A percentile compares a stretch with the other conserved stretches of the same genome.
phyloP scores from a whole-genome alignment of 2,329 filamentous ascomycete genomes.

The Diaporthe longicolla region DNA sequence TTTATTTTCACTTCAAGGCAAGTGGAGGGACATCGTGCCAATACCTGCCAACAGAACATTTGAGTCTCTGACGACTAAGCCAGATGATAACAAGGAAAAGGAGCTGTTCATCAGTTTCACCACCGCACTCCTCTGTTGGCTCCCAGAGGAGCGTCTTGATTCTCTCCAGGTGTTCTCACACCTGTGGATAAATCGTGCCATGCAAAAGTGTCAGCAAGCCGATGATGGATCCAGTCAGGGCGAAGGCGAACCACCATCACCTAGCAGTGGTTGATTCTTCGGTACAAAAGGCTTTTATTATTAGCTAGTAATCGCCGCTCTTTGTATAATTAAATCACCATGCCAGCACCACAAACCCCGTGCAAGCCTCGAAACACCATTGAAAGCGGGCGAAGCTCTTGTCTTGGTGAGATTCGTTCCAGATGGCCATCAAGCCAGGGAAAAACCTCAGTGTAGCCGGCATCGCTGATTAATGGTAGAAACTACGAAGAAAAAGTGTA shows the following conservation, averaged over 20 bases:
- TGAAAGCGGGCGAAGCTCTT: neutral
- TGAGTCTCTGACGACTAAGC: neutral
- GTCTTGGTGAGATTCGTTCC: no score
- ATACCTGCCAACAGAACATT: slow-evolving; percentile 1
- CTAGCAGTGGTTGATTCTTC: neutral
- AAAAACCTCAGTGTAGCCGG: accelerated
- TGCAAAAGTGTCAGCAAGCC: neutral
- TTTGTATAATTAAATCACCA: neutral
- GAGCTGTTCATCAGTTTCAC: neutral
- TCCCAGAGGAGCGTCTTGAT: neutral
- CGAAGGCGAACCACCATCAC: neutral
- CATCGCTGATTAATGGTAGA: no score
- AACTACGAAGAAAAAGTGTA: neutral
- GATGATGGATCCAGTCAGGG: neutral
- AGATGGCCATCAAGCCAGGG: neutral
- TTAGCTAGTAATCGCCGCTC: neutral
- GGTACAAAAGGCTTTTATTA: neutral
- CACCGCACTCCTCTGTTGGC: neutral
- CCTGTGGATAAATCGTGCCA: neutral
- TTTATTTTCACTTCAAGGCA: neutral
- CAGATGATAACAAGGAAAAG: neutral
- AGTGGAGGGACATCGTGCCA: neutral
- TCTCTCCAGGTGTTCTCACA: slow-evolving; percentile 8
- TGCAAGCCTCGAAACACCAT: neutral
- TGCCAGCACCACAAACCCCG: neutral